Conservation (phyloP, 352 stramenopile species). For the Globisporangium cystogenes region DNA sequence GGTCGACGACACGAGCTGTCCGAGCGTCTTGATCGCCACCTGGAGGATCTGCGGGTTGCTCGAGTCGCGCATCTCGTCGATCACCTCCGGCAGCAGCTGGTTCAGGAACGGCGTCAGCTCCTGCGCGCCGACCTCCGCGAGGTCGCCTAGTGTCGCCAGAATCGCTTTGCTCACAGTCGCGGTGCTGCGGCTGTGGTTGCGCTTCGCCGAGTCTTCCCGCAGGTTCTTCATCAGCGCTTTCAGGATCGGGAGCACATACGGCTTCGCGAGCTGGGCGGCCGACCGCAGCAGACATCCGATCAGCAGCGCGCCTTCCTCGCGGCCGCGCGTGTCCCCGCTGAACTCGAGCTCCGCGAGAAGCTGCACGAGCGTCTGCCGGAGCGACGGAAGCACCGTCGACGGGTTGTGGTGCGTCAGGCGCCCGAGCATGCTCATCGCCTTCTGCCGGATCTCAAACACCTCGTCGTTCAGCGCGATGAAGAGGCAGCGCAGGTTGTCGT, state of each 20-base stretch:
- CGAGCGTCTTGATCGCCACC: slow-evolving; percentile 82
- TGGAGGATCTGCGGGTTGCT: slow-evolving; percentile 83
- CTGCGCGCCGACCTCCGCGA: slow-evolving; percentile 72
- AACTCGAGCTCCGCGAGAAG: slow-evolving; percentile 85
- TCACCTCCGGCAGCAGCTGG: slow-evolving; percentile 84
- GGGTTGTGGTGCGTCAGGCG: slow-evolving; percentile 84
- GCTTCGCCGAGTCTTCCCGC: slow-evolving; percentile 66
- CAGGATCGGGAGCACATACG: slow-evolving; percentile 82
- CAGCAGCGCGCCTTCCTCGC: slow-evolving; percentile 78
- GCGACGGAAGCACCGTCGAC: slow-evolving; percentile 69
- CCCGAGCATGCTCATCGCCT: slow-evolving; percentile 83
- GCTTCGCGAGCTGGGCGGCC: slow-evolving; percentile 71
- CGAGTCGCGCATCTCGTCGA: slow-evolving; percentile 81
- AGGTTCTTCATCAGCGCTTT: slow-evolving; percentile 86
- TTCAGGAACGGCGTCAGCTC: slow-evolving; percentile 77
- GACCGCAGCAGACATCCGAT: slow-evolving; percentile 77
- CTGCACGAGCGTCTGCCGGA: slow-evolving; percentile 82
- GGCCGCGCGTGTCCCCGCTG: slow-evolving; percentile 71
- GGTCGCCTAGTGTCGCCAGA: slow-evolving; percentile 72
- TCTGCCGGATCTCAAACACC: slow-evolving; percentile 85
- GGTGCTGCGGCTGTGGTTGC: slow-evolving; percentile 67
- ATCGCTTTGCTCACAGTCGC: slow-evolving; percentile 83
- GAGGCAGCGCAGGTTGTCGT: slow-evolving; percentile 79
- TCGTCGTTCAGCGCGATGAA: slow-evolving; percentile 88
- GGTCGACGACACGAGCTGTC: slow-evolving; percentile 76